These are phyloP conservation scores for Pleurotus eryngii DNA, from an alignment of 768 basidiomycete species.

Conservation along the genomic window DNA sequence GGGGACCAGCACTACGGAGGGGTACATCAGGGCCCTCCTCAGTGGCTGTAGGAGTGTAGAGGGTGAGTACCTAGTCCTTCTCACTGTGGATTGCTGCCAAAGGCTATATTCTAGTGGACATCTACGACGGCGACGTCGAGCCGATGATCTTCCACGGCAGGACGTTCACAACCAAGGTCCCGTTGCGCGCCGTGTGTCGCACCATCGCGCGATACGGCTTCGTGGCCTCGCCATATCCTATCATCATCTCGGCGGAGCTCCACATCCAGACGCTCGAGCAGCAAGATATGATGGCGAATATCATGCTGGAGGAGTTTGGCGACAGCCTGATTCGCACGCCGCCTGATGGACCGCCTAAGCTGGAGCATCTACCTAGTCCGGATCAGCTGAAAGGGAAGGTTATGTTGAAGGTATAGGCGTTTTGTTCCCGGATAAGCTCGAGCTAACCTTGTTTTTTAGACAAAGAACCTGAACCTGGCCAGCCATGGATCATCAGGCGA, in stretches of 20 bases:
- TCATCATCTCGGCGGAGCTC: constrained; percentile 97
- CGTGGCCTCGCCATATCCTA: constrained; percentile 88
- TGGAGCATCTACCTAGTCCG: constrained; percentile 78
- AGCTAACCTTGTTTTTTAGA: constrained; percentile 30
- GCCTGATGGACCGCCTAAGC: constrained; percentile 36
- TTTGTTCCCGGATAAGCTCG: no score
- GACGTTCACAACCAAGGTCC: constrained; percentile 84
- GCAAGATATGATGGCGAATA: constrained; percentile 46
- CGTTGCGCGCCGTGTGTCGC: constrained; percentile 77
- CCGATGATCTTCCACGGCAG: constrained; percentile 94
- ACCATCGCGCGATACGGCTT: constrained; percentile 94
- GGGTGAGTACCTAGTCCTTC: constrained; percentile 42
- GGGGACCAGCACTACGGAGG: constrained; percentile 76
- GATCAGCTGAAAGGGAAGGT: constrained; percentile 79
- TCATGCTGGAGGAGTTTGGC: constrained; percentile 46
- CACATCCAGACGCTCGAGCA: constrained; percentile 67
- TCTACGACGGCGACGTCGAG: constrained; percentile 82
- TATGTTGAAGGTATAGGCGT: constrained; percentile 65
- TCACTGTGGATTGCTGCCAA: no score
- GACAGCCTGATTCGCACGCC: constrained; percentile 32
- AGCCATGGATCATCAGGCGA: constrained; percentile 13
- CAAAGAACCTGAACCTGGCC: constrained; percentile 70
- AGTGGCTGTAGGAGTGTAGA: constrained; percentile 90
- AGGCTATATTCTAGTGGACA: constrained; percentile 61
- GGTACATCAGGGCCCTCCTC: constrained; percentile 85